Percentiles rank a stretch among this genome's conserved stretches.
These are phyloP conservation scores for baker's yeast (Saccharomyces cerevisiae) DNA, from an alignment of 805 yeast genomes.

Conservation along the genomic window DNA sequence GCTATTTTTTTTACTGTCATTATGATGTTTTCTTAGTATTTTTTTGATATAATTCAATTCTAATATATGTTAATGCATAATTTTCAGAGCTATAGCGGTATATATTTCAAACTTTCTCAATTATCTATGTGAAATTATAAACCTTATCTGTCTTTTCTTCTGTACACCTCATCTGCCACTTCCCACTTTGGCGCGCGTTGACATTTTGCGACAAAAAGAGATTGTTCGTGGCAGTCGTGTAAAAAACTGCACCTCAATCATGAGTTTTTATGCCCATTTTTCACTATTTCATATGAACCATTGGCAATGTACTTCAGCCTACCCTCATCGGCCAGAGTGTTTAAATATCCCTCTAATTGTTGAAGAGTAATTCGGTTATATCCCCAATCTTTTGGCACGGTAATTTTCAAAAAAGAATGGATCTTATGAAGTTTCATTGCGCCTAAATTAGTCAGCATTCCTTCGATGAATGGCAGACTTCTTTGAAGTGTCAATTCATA, in stretches of 20 bases:
- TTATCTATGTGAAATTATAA: background rate
- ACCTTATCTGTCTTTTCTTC: background rate
- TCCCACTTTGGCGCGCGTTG: background rate
- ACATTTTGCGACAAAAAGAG: background rate
- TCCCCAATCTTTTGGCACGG: conserved; percentile 44
- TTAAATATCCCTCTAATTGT: conserved; percentile 11
- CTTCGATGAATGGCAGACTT: conserved; percentile 43
- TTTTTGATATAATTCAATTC: background rate
- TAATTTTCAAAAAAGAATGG: conserved; percentile 44
- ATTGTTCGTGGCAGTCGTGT: background rate
- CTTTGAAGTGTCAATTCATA: conserved; percentile 1
- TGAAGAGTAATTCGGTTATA: conserved; percentile 9
- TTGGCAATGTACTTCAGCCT: conserved; percentile 8
- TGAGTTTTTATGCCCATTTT: background rate
- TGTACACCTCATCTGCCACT: background rate
- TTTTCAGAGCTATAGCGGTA: background rate
- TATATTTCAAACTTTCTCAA: background rate
- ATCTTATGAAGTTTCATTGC: conserved; percentile 40
- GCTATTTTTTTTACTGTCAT: conserved; percentile 11
- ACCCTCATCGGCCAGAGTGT: conserved; percentile 14
- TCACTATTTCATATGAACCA: conserved; percentile 13
- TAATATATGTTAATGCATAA: background rate
- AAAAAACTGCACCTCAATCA: background rate
- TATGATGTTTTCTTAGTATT: background rate
- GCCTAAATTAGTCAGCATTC: conserved; percentile 53